Evolutionary conservation across 179 eudicot genomes (phyloP).

Genomic region (Corrigiola litoralis): DNA sequence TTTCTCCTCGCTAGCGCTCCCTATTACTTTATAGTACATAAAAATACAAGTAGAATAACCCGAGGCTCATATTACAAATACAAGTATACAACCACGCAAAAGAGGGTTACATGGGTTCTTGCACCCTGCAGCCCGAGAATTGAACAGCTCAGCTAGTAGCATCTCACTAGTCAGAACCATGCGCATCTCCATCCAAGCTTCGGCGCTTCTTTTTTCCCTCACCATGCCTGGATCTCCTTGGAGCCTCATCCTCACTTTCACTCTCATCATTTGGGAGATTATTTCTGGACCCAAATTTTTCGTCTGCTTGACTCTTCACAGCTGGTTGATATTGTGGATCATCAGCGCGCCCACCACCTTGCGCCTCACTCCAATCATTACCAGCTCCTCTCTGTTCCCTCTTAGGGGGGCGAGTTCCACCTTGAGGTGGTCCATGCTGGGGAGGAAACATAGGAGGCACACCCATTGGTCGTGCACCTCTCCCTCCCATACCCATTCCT

Average conservation of each 20-base stretch:
- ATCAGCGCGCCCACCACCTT: slow-evolving; percentile 47
- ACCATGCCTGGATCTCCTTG: slow-evolving; percentile 88
- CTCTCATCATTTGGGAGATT: slow-evolving; percentile 64
- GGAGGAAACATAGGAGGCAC: slow-evolving; percentile 49
- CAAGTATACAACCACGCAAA: neutral
- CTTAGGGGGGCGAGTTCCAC: slow-evolving; percentile 40
- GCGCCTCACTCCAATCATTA: slow-evolving; percentile 48
- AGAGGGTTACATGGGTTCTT: neutral
- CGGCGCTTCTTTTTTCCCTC: slow-evolving; percentile 87
- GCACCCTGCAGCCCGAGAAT: too few species aligned
- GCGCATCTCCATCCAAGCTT: slow-evolving; percentile 42
- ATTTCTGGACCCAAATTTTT: slow-evolving; percentile 48
- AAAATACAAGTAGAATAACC: too few species aligned
- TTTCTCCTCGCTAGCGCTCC: too few species aligned
- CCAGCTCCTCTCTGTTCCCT: slow-evolving; percentile 52
- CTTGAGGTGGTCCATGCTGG: slow-evolving; percentile 44
- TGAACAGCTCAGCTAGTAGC: too few species aligned
- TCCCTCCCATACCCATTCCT: slow-evolving; percentile 54
- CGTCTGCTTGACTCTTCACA: slow-evolving; percentile 35
- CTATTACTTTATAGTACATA: neutral
- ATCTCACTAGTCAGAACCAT: slow-evolving; percentile 19
- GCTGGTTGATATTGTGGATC: slow-evolving; percentile 43
- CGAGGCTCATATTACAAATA: too few species aligned
- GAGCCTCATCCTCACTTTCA: slow-evolving; percentile 98
- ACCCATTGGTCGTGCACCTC: slow-evolving; percentile 58